Base-by-base conservation (phyloP, 495 filamentous ascomycete genomes). In the Tetracladium setigerum region DNA sequence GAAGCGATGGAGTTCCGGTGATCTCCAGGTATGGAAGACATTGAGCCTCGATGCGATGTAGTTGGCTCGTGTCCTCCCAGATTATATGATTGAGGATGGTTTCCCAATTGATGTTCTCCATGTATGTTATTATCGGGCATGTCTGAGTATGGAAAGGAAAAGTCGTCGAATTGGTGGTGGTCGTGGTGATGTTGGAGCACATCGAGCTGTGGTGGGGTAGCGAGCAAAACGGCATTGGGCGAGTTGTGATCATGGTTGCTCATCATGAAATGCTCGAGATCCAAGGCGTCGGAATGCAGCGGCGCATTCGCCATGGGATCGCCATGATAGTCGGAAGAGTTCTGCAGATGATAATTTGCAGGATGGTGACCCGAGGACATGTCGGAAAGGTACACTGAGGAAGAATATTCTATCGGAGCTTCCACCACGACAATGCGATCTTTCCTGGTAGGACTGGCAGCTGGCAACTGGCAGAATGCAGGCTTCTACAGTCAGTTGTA, bases 251-350 rank as follows among this genome's bases (percentile, higher is more conserved):
- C 30, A 38, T 41, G 49, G 15, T 41, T 44, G 7, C 53, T 47
- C 47, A 59, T 53, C 50, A 59, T 56, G 56, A 56, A 59, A 33
- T 59, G 49, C 30, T 53, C 56, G 13, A 59, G 13, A 14, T 56
- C 53, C 19, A 47, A 42, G 19, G 47, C 19, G 12, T 59, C 52
- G 2, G 49, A 13, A 37, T 52, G 47, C 44, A 51, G 42, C 17
- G 49, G 30, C 32, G 46, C 36, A 15, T 30, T 18, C n/a, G 35
- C 41, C 4, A 31, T 30, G 4, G 49, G 32, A 38, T 49, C 54
- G 18, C 37, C 30, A 16, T 54, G 46, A 30, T 40, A 57, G 17
- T 38, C 36, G 37, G 50, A 32, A 31, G 37, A 17, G 47, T 50
- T 38, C 16, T 50, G 55, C 50, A 46, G 30, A 14, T 47, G 39